Base-by-base conservation (phyloP, 2,329 filamentous ascomycete genomes). In the Myriosclerotinia scirpicola region DNA sequence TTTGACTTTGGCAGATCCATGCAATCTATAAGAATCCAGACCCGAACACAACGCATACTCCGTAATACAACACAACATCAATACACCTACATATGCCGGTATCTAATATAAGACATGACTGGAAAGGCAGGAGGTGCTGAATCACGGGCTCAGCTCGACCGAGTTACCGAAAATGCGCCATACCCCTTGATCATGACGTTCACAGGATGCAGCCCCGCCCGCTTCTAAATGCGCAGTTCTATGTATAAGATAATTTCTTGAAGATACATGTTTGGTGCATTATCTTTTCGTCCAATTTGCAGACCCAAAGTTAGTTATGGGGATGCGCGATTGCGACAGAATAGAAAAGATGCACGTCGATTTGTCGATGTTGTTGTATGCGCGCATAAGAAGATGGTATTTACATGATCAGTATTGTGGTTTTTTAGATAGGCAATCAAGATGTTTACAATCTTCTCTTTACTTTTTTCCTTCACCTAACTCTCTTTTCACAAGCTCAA, bases 241-340 rank as follows among this genome's bases (percentile, higher is more conserved):
- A 60, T 60, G 2, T 50, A 12, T 11, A 22, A 36, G 34, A 50
- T 22, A 38, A 5, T 8, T 14, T 38, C 4, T 46, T 38, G 20
- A 60, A 38, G 56, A 60, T 60, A 26, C 17, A 17, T 60, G 56
- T 60, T 48, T 60, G 56, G 56, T 60, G 56, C 56, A 60, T 36
- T 36, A 60, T 48, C 56, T 48, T 34, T 60, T 15, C 17, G 34
- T 36, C 26, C 5, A 22, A 50, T 22, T 38, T 48, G 9, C 42
- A 50, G 42, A 22, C n/a, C 20, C 12, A 4, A 48, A 46, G 17
- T 22, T 36, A 14, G 30, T 11, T 15, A 7, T 48, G 26, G 42
- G 17, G 42, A 36, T 22, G 5, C 9, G 11, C 12, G 20, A 60
- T 60, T 36, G 56, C 30, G 56, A 48, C 56, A 60, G 11, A 36